Evolutionary conservation across 1,284 basidiomycete species (phyloP).

Genomic region (Cutaneotrichosporon sp.): DNA sequence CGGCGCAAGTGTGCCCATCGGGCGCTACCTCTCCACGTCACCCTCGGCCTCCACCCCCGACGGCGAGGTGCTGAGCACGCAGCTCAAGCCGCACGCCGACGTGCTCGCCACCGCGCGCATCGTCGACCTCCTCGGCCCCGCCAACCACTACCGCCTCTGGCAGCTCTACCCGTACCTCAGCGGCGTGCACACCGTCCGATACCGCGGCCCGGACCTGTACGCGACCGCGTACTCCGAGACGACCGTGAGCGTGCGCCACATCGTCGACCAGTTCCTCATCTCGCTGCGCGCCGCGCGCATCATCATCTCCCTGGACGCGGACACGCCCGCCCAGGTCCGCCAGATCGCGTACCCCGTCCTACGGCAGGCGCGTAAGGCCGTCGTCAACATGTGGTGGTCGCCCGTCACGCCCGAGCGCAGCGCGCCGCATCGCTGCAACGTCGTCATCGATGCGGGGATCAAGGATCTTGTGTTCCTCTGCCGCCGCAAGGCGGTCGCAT

Average conservation of each 20-base stretch:
- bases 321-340: neutral
- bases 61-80: neutral
- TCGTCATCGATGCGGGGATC: neutral
- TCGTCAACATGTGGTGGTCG: conserved; percentile 8
- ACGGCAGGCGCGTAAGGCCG: neutral
- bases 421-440: neutral
- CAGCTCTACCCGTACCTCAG: neutral
- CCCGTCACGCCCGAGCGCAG: neutral
- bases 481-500: neutral
- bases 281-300: neutral
- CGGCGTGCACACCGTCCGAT: neutral
- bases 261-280: conserved; percentile 3
- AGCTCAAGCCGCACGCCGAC: neutral
- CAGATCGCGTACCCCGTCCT: neutral
- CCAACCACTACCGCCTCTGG: conserved; percentile 5
- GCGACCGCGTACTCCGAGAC: neutral
- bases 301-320: neutral
- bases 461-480: conserved; percentile 5
- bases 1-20: neutral
- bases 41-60: neutral
- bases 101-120: neutral
- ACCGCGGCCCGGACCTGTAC: conserved; percentile 5
- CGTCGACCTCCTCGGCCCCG: neutral
- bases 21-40: neutral
- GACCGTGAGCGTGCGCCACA: neutral